phyloP scores from a whole-genome alignment of 768 basidiomycete species.

The Pisolithus tinctorius region DNA sequence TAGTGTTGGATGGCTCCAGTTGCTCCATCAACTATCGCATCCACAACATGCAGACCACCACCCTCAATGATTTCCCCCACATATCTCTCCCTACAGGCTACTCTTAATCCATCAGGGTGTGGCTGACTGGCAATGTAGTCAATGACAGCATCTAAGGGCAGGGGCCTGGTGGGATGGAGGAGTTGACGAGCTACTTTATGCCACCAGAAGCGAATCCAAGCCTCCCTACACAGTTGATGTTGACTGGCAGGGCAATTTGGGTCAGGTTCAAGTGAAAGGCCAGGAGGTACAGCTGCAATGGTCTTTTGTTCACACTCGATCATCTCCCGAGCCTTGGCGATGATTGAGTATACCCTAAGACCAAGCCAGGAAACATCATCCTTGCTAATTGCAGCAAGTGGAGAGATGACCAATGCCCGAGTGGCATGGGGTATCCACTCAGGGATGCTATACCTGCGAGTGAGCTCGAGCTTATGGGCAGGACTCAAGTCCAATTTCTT shows the following conservation, averaged over 20 bases:
- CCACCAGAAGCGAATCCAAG: neutral
- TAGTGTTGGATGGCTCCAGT: no score
- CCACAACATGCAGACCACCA: no score
- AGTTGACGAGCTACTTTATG: neutral
- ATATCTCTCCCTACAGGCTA: no score
- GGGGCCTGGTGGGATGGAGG: no score
- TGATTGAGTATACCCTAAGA: neutral
- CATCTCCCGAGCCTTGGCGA: neutral
- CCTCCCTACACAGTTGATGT: neutral
- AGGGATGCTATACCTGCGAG: neutral
- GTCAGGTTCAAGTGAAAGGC: neutral
- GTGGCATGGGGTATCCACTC: neutral
- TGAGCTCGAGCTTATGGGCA: neutral
- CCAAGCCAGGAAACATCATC: neutral
- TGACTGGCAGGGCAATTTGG: neutral
- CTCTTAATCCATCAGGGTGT: no score
- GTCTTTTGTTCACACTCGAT: neutral
- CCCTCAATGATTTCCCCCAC: no score
- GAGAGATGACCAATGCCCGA: neutral
- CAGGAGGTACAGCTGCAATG: neutral
- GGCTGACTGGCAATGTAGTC: no score
- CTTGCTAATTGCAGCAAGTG: neutral
- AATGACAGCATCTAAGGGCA: no score
- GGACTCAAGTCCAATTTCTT: neutral
- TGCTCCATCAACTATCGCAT: no score